A percentile compares a stretch with the other conserved stretches of the same genome.
phyloP scores from a whole-genome alignment of 139 green algal species.

The Spirogloea muscicola region DNA sequence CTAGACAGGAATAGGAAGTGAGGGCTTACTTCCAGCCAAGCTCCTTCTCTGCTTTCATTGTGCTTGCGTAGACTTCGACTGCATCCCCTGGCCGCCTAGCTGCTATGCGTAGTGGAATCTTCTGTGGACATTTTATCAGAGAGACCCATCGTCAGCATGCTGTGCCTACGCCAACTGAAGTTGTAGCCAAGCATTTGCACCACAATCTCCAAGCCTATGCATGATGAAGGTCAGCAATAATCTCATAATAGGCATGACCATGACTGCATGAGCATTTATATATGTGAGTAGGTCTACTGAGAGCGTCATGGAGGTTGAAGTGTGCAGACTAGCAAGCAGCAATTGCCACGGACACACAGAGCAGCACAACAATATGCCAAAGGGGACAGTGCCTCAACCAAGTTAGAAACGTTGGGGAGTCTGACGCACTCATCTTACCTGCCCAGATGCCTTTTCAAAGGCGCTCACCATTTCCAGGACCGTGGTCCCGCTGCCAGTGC shows the following conservation, averaged over 20 bases:
- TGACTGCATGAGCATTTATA: background rate
- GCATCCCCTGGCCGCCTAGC: conserved; percentile 66
- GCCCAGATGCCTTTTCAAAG: conserved; percentile 88
- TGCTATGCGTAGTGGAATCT: conserved; percentile 10
- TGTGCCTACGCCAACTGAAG: background rate
- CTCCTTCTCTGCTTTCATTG: conserved; percentile 76
- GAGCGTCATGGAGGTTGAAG: too few species aligned
- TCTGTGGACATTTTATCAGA: background rate
- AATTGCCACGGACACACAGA: too few species aligned
- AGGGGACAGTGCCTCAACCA: background rate
- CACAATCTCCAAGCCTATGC: background rate
- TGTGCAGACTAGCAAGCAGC: too few species aligned
- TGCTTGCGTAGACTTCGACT: conserved; percentile 84
- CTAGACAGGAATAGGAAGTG: background rate
- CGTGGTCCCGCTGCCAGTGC: conserved; percentile 81
- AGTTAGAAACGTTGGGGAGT: background rate
- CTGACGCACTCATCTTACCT: conserved; percentile 43
- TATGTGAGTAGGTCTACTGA: too few species aligned
- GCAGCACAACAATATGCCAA: background rate
- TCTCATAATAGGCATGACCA: background rate
- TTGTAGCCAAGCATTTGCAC: background rate
- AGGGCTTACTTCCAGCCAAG: conserved; percentile 77
- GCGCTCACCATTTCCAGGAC: conserved; percentile 94
- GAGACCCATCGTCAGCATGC: background rate
- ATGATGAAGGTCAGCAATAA: background rate